Base-by-base conservation (phyloP, 2,329 filamentous ascomycete species). In the Ascochyta rabiei region DNA sequence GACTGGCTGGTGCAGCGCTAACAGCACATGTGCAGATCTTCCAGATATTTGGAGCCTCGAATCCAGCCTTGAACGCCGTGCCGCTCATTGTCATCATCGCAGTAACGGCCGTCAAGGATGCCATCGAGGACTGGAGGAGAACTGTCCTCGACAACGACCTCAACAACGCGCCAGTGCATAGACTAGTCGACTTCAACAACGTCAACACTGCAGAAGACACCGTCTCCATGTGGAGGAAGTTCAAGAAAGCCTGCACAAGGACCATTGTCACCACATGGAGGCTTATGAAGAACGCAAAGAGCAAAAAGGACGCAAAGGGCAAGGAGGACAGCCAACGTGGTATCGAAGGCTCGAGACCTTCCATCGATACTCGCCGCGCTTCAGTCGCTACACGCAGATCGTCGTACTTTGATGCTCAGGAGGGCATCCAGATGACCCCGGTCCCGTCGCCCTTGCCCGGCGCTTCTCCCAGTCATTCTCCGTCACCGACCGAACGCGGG, bases 131-230 rank as follows among this genome's bases (percentile, higher is more conserved):
- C 77, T 98, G 91, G 81, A 85, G 95, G 66, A 84, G 95, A 76
- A 98, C 93, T 0, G 81, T 92, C 37, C 86, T 97, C 38, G 95
- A 99, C 73, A 96, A 88, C 61, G 90, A 96, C 68, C 82, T 99
- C 59, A 99, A 99, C 77, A 98, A 99, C 72, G 95, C 95, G 2
- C 90, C 93, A 0, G 91, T 98, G 9, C 93, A 99, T 76, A 87
- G 93, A 55, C 81, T 99, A 18, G 81, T 91, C 12, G 88, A 93
- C 59, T 98, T 90, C 88, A 84, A 89, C 63, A 99, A 99, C 66
- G 92, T 97, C 66, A 99, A 99, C 66, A 91, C 93, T 13, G 86
- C 89, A 34, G 90, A 92, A 63, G 93, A 97, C 67, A 88, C 91
- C 59, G 84, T 99, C 37, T 92, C 90, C 1, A 35, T 84, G 24